Evolutionary conservation across 768 basidiomycete species (phyloP).

Genomic region (Steccherinum ochraceum): DNA sequence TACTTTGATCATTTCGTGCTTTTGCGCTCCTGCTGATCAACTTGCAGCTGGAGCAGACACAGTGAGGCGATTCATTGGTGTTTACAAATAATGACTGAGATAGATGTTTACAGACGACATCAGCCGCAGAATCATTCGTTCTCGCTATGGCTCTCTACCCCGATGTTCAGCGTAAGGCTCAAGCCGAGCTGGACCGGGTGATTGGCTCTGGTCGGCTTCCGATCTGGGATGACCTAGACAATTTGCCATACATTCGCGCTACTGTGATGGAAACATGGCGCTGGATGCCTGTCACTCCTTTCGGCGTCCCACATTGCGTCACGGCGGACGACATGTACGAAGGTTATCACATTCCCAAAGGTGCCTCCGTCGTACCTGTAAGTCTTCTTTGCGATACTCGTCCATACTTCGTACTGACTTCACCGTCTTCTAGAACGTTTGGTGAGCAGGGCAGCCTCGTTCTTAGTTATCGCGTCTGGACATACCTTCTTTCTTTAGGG

Average conservation of each 20-base stretch:
- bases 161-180: conserved; percentile 23
- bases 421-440: not conserved
- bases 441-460: not conserved
- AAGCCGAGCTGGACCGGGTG: conserved; percentile 25
- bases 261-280: conserved; percentile 21
- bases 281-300: conserved; percentile 24
- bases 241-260: conserved; percentile 21
- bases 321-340: not conserved
- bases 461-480: not conserved
- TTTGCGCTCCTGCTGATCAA: not conserved
- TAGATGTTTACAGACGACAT: conserved; percentile 17
- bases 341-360: not conserved
- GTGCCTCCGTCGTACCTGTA: not conserved
- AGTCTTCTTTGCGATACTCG: not conserved
- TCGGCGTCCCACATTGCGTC: conserved; percentile 11
- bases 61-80: not conserved
- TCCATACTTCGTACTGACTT: not conserved
- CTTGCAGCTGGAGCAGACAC: conserved; percentile 12
- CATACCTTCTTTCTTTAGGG: too few relatives aligned
- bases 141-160: conserved; percentile 27
- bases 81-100: not conserved
- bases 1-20: not conserved
- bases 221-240: conserved; percentile 15
- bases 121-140: conserved; percentile 23
- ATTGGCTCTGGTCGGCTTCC: conserved; percentile 23